These are phyloP conservation scores for Aspergillus felis DNA, from an alignment of 2,329 filamentous ascomycete species.

Conservation along the genomic window DNA sequence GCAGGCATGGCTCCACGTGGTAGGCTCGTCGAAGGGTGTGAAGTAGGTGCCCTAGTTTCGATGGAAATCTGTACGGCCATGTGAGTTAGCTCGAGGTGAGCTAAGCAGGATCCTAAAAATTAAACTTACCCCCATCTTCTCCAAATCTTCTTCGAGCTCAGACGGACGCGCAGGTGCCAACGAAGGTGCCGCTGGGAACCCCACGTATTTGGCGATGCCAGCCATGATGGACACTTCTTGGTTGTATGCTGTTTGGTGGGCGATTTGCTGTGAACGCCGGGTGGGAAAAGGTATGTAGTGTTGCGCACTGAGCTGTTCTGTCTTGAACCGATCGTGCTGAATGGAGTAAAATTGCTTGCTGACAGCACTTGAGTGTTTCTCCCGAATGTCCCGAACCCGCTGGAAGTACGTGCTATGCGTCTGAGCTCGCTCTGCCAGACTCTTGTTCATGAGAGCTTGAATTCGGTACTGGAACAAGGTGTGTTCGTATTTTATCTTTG, in stretches of 20 bases:
- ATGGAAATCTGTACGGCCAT: conserved; percentile 23
- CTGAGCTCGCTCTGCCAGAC: conserved; percentile 77
- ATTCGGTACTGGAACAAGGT: conserved; percentile 70
- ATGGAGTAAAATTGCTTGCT: conserved; percentile 91
- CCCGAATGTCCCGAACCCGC: conserved; percentile 74
- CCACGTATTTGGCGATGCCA: conserved; percentile 89
- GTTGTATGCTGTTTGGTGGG: conserved; percentile 87
- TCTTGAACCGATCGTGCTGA: conserved; percentile 78
- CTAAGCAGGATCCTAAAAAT: not conserved
- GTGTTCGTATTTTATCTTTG: conserved; percentile 73
- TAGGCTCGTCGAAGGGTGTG: conserved; percentile 25
- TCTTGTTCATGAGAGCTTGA: conserved; percentile 67
- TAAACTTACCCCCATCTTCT: conserved; percentile 76
- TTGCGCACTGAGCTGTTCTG: conserved; percentile 73
- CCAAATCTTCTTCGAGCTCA: conserved; percentile 82
- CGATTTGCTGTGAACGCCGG: conserved; percentile 70
- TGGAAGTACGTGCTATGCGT: conserved; percentile 90
- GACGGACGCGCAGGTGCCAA: conserved; percentile 67
- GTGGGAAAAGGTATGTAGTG: conserved; percentile 78
- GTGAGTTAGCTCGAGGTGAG: not conserved
- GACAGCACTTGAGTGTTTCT: conserved; percentile 72
- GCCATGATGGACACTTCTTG: conserved; percentile 88
- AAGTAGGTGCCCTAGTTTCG: conserved; percentile 22
- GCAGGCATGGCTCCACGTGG: conserved; percentile 29
- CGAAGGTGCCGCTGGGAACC: conserved; percentile 90